Percentiles rank a stretch among this genome's conserved stretches.
Conservation (phyloP, 2,329 filamentous ascomycete genomes). For the Helotiales sp. region DNA sequence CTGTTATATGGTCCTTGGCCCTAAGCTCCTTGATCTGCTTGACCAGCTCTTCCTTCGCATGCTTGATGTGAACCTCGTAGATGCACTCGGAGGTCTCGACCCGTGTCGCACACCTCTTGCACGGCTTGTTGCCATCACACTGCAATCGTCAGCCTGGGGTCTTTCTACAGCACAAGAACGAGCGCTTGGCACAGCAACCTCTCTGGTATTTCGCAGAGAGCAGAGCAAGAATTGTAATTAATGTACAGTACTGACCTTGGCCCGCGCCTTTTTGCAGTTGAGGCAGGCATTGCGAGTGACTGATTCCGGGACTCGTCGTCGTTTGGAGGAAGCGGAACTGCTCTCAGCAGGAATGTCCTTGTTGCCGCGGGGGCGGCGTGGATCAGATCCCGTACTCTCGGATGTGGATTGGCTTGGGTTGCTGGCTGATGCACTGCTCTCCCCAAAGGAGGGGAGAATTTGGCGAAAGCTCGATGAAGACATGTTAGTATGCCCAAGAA, state of each 20-base stretch:
- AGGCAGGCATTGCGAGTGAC: slow-evolving; percentile 45
- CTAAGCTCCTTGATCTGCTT: slow-evolving; percentile 42
- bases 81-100: slow-evolving; percentile 37
- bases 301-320: slow-evolving; percentile 42
- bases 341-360: slow-evolving; percentile 28
- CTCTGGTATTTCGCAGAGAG: neutral
- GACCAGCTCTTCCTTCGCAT: slow-evolving; percentile 44
- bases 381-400: slow-evolving; percentile 36
- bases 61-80: slow-evolving; percentile 45
- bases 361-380: slow-evolving; percentile 33
- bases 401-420: slow-evolving; percentile 37
- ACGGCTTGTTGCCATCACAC: slow-evolving; percentile 45
- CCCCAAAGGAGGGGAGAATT: slow-evolving; percentile 39
- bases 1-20: slow-evolving; percentile 38
- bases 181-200: neutral
- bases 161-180: neutral
- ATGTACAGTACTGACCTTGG: slow-evolving; percentile 45
- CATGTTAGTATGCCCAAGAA: slow-evolving; percentile 21
- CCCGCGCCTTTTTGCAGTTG: slow-evolving; percentile 45
- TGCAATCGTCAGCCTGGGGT: slow-evolving; percentile 30
- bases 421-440: slow-evolving; percentile 36
- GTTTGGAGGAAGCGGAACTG: slow-evolving; percentile 34
- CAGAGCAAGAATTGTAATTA: neutral
- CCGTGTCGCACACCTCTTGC: slow-evolving; percentile 41
- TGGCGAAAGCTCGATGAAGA: slow-evolving; percentile 34